Percentiles rank a stretch among this genome's conserved stretches.
These are phyloP conservation scores for Plantago coronopus DNA, from an alignment of 305 asterid genomes.

Conservation along the genomic window DNA sequence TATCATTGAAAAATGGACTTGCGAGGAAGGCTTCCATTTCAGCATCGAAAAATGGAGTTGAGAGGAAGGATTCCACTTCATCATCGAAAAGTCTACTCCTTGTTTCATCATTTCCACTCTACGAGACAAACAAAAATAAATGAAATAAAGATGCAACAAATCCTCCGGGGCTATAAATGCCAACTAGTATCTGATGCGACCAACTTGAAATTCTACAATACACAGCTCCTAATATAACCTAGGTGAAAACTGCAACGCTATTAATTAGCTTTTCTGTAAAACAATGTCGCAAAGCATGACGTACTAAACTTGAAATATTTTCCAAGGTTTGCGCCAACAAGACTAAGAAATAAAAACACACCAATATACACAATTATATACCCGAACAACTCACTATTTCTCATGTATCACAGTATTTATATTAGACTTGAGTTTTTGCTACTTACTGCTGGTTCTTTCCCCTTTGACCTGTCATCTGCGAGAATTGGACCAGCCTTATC, in stretches of 20 bases:
- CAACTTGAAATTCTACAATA: not conserved
- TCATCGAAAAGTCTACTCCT: slow-evolving; percentile 18
- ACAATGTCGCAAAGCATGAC: no score
- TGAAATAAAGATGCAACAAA: not conserved
- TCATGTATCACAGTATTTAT: not conserved
- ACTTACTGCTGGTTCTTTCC: slow-evolving; percentile 26
- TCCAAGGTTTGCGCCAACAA: no score
- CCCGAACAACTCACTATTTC: no score
- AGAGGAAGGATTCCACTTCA: slow-evolving; percentile 26
- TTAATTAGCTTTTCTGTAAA: no score
- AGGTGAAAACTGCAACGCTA: no score
- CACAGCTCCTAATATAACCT: no score
- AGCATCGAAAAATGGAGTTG: slow-evolving; percentile 11
- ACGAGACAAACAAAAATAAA: slow-evolving; percentile 16
- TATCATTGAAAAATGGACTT: slow-evolving; percentile 12
- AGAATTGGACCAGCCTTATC: slow-evolving; percentile 6
- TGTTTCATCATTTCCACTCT: slow-evolving; percentile 22
- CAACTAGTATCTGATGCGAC: slow-evolving; percentile 8
- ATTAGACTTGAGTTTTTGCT: not conserved
- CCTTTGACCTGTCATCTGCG: slow-evolving; percentile 19
- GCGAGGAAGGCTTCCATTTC: no score
- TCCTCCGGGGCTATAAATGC: no score
- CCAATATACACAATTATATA: no score
- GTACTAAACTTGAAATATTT: no score
- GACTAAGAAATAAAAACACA: no score